phyloP scores from a whole-genome alignment of 2,329 filamentous ascomycete genomes.

The Hymenoscyphus linearis region DNA sequence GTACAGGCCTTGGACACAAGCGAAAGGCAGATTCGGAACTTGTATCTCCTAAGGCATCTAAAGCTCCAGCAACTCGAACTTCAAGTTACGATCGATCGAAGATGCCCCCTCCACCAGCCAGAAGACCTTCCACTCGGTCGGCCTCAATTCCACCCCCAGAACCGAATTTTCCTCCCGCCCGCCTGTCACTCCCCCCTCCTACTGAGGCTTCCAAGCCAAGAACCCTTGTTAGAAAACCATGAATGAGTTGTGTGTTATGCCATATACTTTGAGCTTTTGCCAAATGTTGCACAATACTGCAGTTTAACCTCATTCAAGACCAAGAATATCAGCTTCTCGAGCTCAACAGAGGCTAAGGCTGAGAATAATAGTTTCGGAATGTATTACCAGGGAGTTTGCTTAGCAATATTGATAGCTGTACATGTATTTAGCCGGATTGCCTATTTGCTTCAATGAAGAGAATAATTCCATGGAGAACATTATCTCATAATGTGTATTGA shows the following conservation, averaged over 20 bases:
- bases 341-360: too few species aligned
- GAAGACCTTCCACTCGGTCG: neutral
- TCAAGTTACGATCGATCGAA: neutral
- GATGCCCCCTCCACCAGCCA: neutral
- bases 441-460: neutral
- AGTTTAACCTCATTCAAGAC: too few species aligned
- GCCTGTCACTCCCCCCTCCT: neutral
- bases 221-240: neutral
- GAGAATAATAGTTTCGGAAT: too few species aligned
- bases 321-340: too few species aligned
- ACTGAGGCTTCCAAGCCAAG: neutral
- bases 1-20: neutral
- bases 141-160: neutral
- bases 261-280: neutral
- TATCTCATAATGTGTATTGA: neutral
- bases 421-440: neutral
- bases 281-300: neutral
- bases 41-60: neutral
- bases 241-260: neutral
- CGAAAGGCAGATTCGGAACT: neutral
- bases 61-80: neutral
- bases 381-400: too few species aligned
- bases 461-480: neutral
- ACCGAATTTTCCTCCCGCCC: neutral
- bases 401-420: neutral